Evolutionary conservation across 169 alveolate genomes (phyloP).

Genomic region (Ichthyophthirius multifiliis): DNA sequence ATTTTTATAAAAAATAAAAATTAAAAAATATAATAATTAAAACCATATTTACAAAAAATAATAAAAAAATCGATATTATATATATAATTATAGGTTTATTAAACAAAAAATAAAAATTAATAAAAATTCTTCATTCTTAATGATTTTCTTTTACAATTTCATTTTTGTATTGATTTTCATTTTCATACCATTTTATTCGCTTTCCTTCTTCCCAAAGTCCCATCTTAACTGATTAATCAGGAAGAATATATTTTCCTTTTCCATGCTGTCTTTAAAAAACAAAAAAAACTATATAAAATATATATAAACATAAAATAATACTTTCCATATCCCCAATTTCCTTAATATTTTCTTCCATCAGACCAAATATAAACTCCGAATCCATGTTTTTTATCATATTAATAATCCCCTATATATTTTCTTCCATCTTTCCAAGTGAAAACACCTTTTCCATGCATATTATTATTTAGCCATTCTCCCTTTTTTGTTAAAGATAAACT

Average conservation of each 20-base stretch:
- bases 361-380: conserved; percentile 28
- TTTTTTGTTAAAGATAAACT: conserved; percentile 8
- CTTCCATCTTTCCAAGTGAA: conserved; percentile 75
- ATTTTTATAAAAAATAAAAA: too few relatives aligned
- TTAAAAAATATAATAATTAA: too few relatives aligned
- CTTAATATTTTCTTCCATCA: conserved; percentile 51
- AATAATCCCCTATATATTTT: conserved; percentile 74
- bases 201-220: conserved; percentile 51
- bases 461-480: conserved; percentile 70
- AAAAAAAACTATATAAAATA: not conserved
- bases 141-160: too few relatives aligned
- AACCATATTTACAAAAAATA: too few relatives aligned
- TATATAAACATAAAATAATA: not conserved
- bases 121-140: too few relatives aligned
- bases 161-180: too few relatives aligned
- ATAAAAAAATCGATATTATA: too few relatives aligned
- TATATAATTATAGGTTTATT: too few relatives aligned
- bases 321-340: conserved; percentile 52
- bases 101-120: too few relatives aligned
- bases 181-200: conserved; percentile 3
- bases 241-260: conserved; percentile 22
- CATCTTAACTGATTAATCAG: conserved; percentile 22
- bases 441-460: conserved; percentile 79
- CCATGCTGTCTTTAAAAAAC: conserved; percentile 37
- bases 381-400: conserved; percentile 53